Percentiles rank a stretch among this genome's conserved stretches.
These are phyloP conservation scores for Cladosporium colombiae DNA, from an alignment of 2,329 filamentous ascomycete genomes.

Conservation along the genomic window DNA sequence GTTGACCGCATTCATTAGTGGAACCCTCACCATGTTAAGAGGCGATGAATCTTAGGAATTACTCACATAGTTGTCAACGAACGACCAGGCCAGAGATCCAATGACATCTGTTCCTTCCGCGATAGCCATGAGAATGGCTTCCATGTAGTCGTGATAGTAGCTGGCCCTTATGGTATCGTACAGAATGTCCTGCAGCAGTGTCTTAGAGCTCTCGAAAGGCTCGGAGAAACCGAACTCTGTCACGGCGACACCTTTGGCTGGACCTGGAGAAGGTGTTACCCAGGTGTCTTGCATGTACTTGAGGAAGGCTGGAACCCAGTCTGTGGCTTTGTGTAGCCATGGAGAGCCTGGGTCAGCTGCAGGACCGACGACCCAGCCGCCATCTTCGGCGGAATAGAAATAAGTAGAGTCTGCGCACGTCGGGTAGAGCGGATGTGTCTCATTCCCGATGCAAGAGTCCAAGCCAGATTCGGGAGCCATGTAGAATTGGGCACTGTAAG, in stretches of 20 bases:
- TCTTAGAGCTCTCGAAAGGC: slow-evolving; percentile 37
- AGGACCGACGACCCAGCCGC: slow-evolving; percentile 38
- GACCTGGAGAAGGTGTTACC: slow-evolving; percentile 18
- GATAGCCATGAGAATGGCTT: slow-evolving; percentile 38
- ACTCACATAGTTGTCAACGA: slow-evolving; percentile 41
- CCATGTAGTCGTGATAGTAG: slow-evolving; percentile 40
- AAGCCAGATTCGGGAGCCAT: slow-evolving; percentile 40
- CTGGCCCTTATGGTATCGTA: slow-evolving; percentile 34
- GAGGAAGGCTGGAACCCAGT: slow-evolving; percentile 39
- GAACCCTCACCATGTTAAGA: background rate
- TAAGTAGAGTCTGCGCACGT: slow-evolving; percentile 38
- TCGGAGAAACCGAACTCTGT: slow-evolving; percentile 43
- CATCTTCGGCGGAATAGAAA: slow-evolving; percentile 31
- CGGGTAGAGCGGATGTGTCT: slow-evolving; percentile 38
- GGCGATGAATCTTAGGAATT: background rate
- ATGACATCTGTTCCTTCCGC: slow-evolving; percentile 40
- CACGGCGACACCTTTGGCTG: slow-evolving; percentile 34
- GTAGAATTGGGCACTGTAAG: slow-evolving; percentile 41
- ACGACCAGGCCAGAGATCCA: slow-evolving; percentile 40
- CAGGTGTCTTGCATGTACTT: slow-evolving; percentile 38
- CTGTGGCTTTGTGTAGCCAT: slow-evolving; percentile 40
- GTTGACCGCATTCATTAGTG: background rate
- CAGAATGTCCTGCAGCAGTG: slow-evolving; percentile 34
- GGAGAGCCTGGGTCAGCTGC: slow-evolving; percentile 35
- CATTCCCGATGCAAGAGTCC: slow-evolving; percentile 40